phyloP scores from a whole-genome alignment of 2,329 filamentous ascomycete species.

The Pseudocercospora musae region DNA sequence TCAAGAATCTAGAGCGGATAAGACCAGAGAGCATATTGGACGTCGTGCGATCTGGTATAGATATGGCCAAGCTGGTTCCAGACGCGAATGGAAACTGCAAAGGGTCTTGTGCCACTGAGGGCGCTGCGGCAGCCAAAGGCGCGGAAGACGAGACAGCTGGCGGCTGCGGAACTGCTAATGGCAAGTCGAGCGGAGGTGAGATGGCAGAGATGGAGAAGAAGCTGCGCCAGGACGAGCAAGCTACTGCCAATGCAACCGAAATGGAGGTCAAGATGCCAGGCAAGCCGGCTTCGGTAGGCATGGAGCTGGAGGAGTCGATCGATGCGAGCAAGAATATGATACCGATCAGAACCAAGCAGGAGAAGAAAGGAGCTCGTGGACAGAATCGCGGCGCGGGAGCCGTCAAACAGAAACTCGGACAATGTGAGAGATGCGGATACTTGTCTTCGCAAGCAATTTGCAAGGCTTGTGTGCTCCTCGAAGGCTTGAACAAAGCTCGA shows the following conservation, averaged over 20 bases:
- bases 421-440: constrained; percentile 86
- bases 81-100: constrained; percentile 46
- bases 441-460: constrained; percentile 92
- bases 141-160: constrained; percentile 59
- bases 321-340: constrained; percentile 12
- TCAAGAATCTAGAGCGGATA: constrained; percentile 93
- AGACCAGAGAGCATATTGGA: constrained; percentile 92
- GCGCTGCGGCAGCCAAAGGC: constrained; percentile 28
- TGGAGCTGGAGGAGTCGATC: constrained; percentile 7
- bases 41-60: constrained; percentile 90
- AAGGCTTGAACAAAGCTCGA: constrained; percentile 77
- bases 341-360: constrained; percentile 35
- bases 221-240: constrained; percentile 62
- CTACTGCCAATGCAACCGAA: constrained; percentile 55
- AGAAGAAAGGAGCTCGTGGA: constrained; percentile 26
- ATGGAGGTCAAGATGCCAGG: constrained; percentile 55
- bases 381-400: constrained; percentile 15
- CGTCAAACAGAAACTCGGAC: constrained; percentile 71
- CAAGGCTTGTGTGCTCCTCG: constrained; percentile 87
- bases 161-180: constrained; percentile 72
- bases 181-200: constrained; percentile 65
- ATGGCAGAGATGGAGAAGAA: constrained; percentile 79
- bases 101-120: constrained; percentile 45
- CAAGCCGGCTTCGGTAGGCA: constrained; percentile 8
- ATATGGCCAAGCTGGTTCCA: constrained; percentile 87